These are phyloP conservation scores for Neofusicoccum laricinum DNA, from an alignment of 2,329 filamentous ascomycete species.

Conservation along the genomic window DNA sequence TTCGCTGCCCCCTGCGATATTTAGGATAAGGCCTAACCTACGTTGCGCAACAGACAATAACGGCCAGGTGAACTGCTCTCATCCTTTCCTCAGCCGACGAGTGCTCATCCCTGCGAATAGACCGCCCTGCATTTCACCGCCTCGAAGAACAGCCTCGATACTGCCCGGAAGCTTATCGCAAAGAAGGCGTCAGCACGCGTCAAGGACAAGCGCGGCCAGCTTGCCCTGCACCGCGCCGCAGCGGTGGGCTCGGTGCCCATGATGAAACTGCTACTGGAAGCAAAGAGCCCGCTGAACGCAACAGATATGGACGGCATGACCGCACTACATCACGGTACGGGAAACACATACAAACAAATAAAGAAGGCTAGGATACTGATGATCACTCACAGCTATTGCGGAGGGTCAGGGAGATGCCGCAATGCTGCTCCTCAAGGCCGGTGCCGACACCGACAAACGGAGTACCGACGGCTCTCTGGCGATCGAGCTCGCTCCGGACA, in stretches of 20 bases:
- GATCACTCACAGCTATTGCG: conserved; percentile 55
- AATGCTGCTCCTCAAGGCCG: conserved; percentile 75
- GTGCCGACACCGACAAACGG: conserved; percentile 76
- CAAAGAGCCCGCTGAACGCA: conserved; percentile 77
- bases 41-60: conserved; percentile 52
- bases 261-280: conserved; percentile 72
- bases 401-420: conserved; percentile 79
- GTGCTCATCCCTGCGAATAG: conserved; percentile 40
- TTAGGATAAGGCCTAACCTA: neutral
- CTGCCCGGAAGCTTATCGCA: conserved; percentile 72
- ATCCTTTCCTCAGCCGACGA: conserved; percentile 15
- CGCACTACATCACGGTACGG: conserved; percentile 71
- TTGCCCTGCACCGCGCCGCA: conserved; percentile 86
- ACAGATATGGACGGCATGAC: conserved; percentile 81
- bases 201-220: conserved; percentile 83
- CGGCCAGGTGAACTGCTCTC: conserved; percentile 54
- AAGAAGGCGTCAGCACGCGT: conserved; percentile 74
- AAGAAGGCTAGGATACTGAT: neutral
- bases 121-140: conserved; percentile 89
- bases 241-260: conserved; percentile 88
- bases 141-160: conserved; percentile 83
- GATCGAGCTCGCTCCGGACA: conserved; percentile 81
- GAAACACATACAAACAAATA: too few relatives aligned
- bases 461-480: conserved; percentile 69
- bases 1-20: neutral